Conservation (phyloP, 2,329 filamentous ascomycete species). For the Cordyceps farinosa region DNA sequence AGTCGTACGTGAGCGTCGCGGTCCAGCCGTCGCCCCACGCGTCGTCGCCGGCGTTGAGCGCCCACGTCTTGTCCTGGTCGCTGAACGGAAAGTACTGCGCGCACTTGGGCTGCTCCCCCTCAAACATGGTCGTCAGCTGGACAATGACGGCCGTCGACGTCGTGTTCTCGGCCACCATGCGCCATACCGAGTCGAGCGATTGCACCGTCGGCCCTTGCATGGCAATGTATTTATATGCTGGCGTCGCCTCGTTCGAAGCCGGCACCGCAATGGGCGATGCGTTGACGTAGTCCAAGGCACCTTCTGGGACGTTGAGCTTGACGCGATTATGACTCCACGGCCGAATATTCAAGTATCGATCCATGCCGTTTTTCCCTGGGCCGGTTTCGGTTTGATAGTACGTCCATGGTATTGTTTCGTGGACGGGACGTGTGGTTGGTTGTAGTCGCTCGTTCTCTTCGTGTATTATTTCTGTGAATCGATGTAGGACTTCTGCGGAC, state of each 20-base stretch:
- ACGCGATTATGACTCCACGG: constrained; percentile 86
- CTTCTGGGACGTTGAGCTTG: constrained; percentile 71
- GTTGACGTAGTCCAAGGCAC: constrained; percentile 75
- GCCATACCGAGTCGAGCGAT: constrained; percentile 81
- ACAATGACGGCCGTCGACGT: constrained; percentile 75
- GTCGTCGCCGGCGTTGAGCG: constrained; percentile 58
- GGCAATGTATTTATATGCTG: constrained; percentile 70
- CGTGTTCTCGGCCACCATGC: constrained; percentile 85
- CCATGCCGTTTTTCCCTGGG: constrained; percentile 45
- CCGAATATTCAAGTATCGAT: constrained; percentile 86
- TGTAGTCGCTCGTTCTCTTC: constrained; percentile 48
- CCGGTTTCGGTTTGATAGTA: constrained; percentile 34
- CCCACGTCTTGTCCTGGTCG: constrained; percentile 48
- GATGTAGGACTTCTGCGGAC: constrained; percentile 43
- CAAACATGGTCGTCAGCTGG: constrained; percentile 89
- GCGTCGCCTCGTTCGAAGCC: constrained; percentile 35
- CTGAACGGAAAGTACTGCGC: constrained; percentile 77
- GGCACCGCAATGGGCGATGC: constrained; percentile 66
- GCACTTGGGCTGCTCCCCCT: constrained; percentile 77
- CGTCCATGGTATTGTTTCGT: constrained; percentile 32
- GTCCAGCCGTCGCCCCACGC: constrained; percentile 64
- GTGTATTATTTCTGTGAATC: constrained; percentile 53
- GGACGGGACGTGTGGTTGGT: constrained; percentile 37
- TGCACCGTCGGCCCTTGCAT: constrained; percentile 84
- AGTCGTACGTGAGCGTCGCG: constrained; percentile 66